Percentiles rank a stretch among this genome's conserved stretches.
Conservation (phyloP, 1,139 yeast genomes). For the Taphrina communis region DNA sequence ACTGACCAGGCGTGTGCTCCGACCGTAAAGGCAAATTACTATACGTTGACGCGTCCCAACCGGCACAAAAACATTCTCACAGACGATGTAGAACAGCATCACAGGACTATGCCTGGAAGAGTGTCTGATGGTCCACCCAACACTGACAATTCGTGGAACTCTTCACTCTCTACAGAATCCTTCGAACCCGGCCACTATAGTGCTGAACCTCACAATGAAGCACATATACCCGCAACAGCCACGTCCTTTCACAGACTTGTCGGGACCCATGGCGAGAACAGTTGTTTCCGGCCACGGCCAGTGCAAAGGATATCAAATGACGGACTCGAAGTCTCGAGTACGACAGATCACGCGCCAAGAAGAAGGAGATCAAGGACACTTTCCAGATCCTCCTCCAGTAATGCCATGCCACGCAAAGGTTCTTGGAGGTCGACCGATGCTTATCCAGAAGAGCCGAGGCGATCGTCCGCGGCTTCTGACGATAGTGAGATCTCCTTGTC, state of each 20-base stretch:
- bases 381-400: background rate
- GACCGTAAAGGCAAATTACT: background rate
- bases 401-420: background rate
- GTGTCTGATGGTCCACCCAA: background rate
- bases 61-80: background rate
- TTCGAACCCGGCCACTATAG: background rate
- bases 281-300: background rate
- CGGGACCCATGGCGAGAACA: background rate
- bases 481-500: constrained; percentile 8
- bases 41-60: background rate
- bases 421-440: background rate
- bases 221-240: background rate
- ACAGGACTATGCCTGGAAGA: background rate
- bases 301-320: background rate
- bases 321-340: too few relatives aligned
- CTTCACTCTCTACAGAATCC: background rate
- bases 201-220: background rate
- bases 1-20: background rate
- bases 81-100: too few relatives aligned
- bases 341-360: background rate
- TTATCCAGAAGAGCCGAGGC: background rate
- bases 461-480: background rate
- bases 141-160: constrained; percentile 7
- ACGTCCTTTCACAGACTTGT: background rate
- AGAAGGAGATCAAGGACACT: background rate